Conservation (phyloP, 1,139 yeast genomes). For the Candida glucosophila region DNA sequence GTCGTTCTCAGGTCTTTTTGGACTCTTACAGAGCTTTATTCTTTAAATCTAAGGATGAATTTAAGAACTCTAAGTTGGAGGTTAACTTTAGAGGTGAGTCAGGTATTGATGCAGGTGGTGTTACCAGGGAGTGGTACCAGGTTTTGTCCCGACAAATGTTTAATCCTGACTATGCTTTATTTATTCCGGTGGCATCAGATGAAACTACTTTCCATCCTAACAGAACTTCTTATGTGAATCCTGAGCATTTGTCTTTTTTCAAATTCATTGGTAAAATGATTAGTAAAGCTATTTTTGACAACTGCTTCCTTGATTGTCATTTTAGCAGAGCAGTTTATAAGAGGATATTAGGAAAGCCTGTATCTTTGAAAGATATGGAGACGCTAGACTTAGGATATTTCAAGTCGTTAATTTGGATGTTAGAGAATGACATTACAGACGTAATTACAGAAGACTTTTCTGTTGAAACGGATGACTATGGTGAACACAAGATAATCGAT, state of each 20-base stretch:
- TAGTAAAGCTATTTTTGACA: conserved; percentile 90
- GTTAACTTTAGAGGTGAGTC: conserved; percentile 86
- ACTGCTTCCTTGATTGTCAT: conserved; percentile 85
- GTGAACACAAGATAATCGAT: conserved; percentile 75
- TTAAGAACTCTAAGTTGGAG: conserved; percentile 66
- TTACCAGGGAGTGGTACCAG: conserved; percentile 96
- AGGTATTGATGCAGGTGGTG: conserved; percentile 98
- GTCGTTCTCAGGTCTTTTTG: conserved; percentile 86
- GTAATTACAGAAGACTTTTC: conserved; percentile 94
- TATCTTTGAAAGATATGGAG: conserved; percentile 90
- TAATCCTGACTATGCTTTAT: conserved; percentile 91
- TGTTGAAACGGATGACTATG: conserved; percentile 90
- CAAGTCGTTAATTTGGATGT: conserved; percentile 91
- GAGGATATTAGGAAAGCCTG: conserved; percentile 70
- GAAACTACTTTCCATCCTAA: conserved; percentile 95
- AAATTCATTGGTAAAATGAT: conserved; percentile 90
- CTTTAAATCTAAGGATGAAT: conserved; percentile 71
- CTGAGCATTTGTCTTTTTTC: conserved; percentile 87
- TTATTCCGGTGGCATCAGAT: conserved; percentile 87
- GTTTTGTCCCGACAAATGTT: conserved; percentile 92
- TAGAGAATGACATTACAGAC: conserved; percentile 93
- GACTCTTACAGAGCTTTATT: conserved; percentile 84
- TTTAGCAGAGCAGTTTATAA: conserved; percentile 94
- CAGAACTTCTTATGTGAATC: conserved; percentile 85
- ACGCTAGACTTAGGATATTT: conserved; percentile 87